phyloP scores from a whole-genome alignment of 179 eudicot species.

The Corrigiola litoralis region DNA sequence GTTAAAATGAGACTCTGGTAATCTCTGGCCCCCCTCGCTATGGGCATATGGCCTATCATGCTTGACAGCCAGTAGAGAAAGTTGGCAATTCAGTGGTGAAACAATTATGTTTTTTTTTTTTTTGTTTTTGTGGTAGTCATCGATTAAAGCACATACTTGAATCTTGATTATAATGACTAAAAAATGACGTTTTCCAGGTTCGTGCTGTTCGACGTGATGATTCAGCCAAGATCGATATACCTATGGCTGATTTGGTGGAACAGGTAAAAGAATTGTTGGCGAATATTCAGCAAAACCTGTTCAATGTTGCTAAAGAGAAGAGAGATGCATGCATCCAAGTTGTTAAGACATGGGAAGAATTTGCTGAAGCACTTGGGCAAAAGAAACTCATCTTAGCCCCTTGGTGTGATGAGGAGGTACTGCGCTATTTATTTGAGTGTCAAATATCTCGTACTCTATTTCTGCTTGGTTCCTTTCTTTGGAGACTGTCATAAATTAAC shows the following conservation, averaged over 20 bases:
- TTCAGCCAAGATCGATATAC: constrained; percentile 62
- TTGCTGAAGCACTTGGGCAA: constrained; percentile 67
- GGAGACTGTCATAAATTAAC: too few species aligned
- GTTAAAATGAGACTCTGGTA: too few species aligned
- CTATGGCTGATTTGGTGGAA: constrained; percentile 60
- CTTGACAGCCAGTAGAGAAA: too few species aligned
- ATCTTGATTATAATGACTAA: not conserved
- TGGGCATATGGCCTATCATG: too few species aligned
- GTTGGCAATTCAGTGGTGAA: too few species aligned
- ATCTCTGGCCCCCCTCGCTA: too few species aligned
- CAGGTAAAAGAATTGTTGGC: constrained; percentile 49
- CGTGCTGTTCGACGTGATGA: constrained; percentile 92
- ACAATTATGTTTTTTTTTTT: too few species aligned
- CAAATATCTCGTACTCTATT: not conserved
- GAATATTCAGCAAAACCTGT: constrained; percentile 62
- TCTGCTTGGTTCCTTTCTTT: not conserved
- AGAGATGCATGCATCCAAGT: constrained; percentile 75
- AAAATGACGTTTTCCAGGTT: constrained; percentile 38
- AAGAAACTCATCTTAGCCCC: constrained; percentile 97
- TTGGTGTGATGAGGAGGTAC: constrained; percentile 99
- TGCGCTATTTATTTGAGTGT: not conserved
- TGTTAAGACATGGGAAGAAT: constrained; percentile 87
- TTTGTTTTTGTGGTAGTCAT: not conserved
- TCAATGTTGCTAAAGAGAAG: constrained; percentile 72
- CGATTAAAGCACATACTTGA: not conserved